These are phyloP conservation scores for Penicillium psychrofluorescens DNA, from an alignment of 495 filamentous ascomycete genomes.

Conservation along the genomic window DNA sequence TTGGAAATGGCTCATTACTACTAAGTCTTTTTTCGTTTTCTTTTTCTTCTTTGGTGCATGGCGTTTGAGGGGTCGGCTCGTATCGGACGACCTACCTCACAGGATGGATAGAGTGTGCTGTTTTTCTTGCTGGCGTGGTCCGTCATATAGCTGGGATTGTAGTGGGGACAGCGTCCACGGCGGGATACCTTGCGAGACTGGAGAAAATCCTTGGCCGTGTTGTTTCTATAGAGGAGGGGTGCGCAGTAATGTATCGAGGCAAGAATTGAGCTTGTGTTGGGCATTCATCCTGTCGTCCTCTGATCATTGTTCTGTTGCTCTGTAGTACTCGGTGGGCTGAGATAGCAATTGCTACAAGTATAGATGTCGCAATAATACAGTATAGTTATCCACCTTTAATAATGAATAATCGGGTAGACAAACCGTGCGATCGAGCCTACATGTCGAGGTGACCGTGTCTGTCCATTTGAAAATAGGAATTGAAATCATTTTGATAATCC, in stretches of 20 bases:
- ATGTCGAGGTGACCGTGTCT: no score
- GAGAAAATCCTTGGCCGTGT: no score
- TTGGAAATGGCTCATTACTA: slow-evolving; percentile 98
- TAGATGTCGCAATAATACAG: neutral
- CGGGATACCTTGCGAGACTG: no score
- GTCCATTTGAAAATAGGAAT: neutral
- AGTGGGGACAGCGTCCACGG: no score
- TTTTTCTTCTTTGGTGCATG: slow-evolving; percentile 1
- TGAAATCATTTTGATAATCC: slow-evolving; percentile 13
- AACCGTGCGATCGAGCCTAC: no score
- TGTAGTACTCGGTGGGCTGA: neutral
- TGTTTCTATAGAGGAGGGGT: no score
- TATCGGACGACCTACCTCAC: neutral
- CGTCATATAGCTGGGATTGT: neutral
- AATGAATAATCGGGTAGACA: neutral
- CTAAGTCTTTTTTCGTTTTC: slow-evolving; percentile 24
- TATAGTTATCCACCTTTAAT: no score
- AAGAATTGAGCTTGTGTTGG: no score
- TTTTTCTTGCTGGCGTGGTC: neutral
- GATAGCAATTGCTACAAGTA: neutral
- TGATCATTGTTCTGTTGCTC: neutral
- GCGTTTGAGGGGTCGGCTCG: slow-evolving; percentile 10
- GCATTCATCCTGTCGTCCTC: neutral
- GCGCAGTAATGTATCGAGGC: no score
- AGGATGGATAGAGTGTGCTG: no score